phyloP scores from a whole-genome alignment of 371 early-diverging fungal genomes.

The Haplosporangium sp. region DNA sequence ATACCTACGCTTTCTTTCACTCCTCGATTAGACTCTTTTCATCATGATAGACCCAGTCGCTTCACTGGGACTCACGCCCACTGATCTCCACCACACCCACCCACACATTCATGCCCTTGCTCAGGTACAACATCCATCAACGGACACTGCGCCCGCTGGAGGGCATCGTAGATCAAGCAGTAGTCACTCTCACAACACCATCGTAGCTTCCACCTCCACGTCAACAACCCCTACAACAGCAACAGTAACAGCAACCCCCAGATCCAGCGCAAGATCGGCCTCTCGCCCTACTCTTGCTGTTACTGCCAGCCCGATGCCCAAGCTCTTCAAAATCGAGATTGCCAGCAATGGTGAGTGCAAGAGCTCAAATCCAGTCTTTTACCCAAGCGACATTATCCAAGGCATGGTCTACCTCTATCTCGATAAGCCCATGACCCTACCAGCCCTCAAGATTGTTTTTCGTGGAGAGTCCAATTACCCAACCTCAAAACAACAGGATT shows the following conservation, averaged over 20 bases:
- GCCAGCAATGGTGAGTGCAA: constrained; percentile 49
- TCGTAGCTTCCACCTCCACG: constrained; percentile 1
- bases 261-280: not conserved
- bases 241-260: not conserved
- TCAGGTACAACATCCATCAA: constrained; percentile 6
- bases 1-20: not conserved
- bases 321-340: constrained; percentile 52
- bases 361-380: constrained; percentile 43
- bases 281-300: constrained; percentile 12
- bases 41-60: constrained; percentile 16
- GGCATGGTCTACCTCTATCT: constrained; percentile 51
- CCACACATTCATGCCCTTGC: constrained; percentile 26
- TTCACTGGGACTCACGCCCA: not conserved
- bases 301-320: constrained; percentile 46
- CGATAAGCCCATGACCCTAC: constrained; percentile 53
- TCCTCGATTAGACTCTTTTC: not conserved
- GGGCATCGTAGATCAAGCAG: constrained; percentile 13
- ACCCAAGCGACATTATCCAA: constrained; percentile 50
- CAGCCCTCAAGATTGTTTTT: constrained; percentile 55
- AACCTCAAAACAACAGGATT: constrained; percentile 52
- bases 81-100: constrained; percentile 12
- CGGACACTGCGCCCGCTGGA: not conserved
- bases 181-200: constrained; percentile 5
- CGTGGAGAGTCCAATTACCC: constrained; percentile 54
- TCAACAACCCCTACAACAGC: too few species aligned